Conservation (phyloP, 176 grass and related monocot genomes). For the Canna indica region DNA sequence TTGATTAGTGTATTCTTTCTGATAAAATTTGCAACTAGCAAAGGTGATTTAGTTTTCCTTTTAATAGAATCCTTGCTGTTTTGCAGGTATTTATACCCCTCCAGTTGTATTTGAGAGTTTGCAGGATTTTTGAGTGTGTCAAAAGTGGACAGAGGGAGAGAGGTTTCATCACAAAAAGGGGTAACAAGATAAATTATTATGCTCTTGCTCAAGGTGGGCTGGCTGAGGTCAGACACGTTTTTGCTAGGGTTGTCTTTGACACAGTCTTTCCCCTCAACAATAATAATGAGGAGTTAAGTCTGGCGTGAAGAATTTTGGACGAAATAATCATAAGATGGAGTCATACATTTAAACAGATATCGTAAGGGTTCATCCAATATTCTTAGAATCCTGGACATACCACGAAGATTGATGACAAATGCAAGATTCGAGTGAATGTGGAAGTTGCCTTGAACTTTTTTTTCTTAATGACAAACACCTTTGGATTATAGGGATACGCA, state of each 20-base stretch:
- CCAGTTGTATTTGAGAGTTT: constrained; percentile 59
- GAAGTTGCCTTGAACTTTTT: not conserved
- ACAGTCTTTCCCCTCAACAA: constrained; percentile 53
- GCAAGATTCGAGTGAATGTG: not conserved
- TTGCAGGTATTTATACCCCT: constrained; percentile 83
- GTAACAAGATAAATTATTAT: constrained; percentile 54
- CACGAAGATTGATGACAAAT: not conserved
- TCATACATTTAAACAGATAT: not conserved
- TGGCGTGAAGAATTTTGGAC: not conserved
- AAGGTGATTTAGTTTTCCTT: not conserved
- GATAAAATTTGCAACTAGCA: not conserved
- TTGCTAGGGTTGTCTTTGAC: constrained; percentile 74
- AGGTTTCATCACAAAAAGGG: constrained; percentile 42
- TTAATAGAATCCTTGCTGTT: not conserved
- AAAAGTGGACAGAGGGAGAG: constrained; percentile 35
- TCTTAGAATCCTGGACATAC: not conserved
- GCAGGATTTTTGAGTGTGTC: constrained; percentile 57
- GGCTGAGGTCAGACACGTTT: constrained; percentile 66
- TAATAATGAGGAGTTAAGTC: constrained; percentile 24
- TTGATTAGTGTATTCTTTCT: no score
- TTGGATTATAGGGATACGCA: no score
- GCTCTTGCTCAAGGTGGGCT: constrained; percentile 38
- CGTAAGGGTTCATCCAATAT: no score
- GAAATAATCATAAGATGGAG: not conserved
- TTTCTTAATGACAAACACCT: no score